phyloP scores from a whole-genome alignment of 345 rosid species.

The Euphorbia tirucalli region DNA sequence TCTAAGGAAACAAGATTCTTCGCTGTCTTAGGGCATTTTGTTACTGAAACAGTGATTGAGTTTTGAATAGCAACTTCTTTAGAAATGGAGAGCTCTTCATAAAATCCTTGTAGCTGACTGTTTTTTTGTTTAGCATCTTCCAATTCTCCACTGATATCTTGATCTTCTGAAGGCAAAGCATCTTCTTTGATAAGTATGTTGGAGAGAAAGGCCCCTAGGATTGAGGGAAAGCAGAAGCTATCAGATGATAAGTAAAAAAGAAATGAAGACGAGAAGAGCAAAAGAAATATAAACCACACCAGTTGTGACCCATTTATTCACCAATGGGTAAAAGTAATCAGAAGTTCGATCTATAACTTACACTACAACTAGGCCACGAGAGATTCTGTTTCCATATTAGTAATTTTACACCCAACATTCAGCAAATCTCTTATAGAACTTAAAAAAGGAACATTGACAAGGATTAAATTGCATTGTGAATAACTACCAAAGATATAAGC shows the following conservation, averaged over 20 bases:
- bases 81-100: conserved; percentile 63
- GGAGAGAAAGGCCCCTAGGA: conserved; percentile 62
- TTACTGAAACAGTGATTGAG: conserved; percentile 60
- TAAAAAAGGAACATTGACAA: neutral
- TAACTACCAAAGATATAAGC: neutral
- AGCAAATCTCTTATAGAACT: neutral
- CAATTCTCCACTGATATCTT: conserved; percentile 32
- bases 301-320: conserved; percentile 1
- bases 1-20: conserved; percentile 62
- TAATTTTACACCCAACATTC: neutral
- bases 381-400: conserved; percentile 14
- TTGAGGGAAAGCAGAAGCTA: conserved; percentile 23
- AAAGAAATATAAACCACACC: conserved; percentile 7
- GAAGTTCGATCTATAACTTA: conserved; percentile 21
- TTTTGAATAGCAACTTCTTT: conserved; percentile 46
- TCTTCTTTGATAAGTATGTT: conserved; percentile 48
- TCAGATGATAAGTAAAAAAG: conserved; percentile 20
- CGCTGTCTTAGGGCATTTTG: conserved; percentile 58
- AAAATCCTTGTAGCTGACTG: conserved; percentile 54
- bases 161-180: conserved; percentile 29
- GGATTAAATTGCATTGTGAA: neutral
- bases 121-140: conserved; percentile 40
- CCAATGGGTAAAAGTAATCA: conserved; percentile 3
- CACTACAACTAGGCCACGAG: conserved; percentile 10
- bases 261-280: neutral